Percentiles rank a stretch among this genome's conserved stretches.
Conservation (phyloP, 2,329 filamentous ascomycete species). For the Penicillium griseofulvum region DNA sequence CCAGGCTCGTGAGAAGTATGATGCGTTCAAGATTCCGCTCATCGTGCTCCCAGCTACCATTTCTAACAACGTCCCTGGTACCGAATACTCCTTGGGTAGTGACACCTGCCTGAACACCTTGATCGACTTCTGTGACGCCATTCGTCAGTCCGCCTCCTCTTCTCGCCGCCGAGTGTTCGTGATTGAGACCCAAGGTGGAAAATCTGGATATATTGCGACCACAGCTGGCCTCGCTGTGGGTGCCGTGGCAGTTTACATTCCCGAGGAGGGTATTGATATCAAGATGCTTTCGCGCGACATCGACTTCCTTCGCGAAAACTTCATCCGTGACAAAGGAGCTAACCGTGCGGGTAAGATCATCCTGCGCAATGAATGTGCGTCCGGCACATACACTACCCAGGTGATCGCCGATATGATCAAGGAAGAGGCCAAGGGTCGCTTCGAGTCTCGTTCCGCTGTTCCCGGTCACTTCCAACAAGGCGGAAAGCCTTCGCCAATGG, state of each 20-base stretch:
- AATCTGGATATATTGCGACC: conserved; percentile 89
- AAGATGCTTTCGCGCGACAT: conserved; percentile 92
- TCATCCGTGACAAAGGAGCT: conserved; percentile 80
- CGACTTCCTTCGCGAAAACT: conserved; percentile 79
- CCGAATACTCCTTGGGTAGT: conserved; percentile 93
- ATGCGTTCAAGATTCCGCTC: conserved; percentile 89
- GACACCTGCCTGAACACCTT: conserved; percentile 96
- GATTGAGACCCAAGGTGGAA: conserved; percentile 94
- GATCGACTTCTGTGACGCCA: conserved; percentile 93
- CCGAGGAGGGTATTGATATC: conserved; percentile 90
- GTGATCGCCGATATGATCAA: conserved; percentile 94
- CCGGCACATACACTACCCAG: conserved; percentile 84
- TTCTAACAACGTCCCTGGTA: conserved; percentile 96
- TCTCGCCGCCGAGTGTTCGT: conserved; percentile 93
- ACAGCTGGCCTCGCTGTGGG: conserved; percentile 89
- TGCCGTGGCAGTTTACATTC: conserved; percentile 90
- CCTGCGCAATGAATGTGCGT: conserved; percentile 93
- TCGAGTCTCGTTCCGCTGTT: conserved; percentile 87
- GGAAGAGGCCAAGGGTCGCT: conserved; percentile 85
- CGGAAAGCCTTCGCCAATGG: conserved; percentile 90
- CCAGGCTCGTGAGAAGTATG: conserved; percentile 72
- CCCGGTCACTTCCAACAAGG: conserved; percentile 95
- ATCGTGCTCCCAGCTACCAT: conserved; percentile 91
- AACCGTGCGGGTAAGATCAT: conserved; percentile 89
- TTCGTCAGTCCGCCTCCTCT: conserved; percentile 93